Evolutionary conservation across 2,329 filamentous ascomycete species (phyloP).

Genomic region (Penicillium sp.): DNA sequence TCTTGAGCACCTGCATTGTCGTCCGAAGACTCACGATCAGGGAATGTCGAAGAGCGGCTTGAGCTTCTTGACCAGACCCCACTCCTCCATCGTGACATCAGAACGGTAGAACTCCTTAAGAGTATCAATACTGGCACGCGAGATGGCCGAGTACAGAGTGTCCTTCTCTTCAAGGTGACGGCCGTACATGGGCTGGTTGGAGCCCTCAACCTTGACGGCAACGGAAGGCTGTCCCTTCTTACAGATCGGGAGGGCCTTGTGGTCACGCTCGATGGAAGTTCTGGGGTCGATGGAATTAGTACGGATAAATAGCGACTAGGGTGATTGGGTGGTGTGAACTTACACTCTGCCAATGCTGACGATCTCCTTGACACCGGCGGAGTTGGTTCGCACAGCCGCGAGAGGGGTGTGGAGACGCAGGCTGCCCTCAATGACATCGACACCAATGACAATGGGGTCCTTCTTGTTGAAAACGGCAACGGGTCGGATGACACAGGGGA

Average conservation of each 20-base stretch:
- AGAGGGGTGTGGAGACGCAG: conserved; percentile 88
- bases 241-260: conserved; percentile 89
- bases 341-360: conserved; percentile 90
- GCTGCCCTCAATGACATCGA: conserved; percentile 91
- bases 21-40: conserved; percentile 45
- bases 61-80: conserved; percentile 90
- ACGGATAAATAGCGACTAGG: not conserved
- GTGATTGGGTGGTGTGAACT: conserved; percentile 47
- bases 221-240: conserved; percentile 98
- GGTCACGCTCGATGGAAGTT: conserved; percentile 95
- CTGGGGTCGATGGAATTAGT: conserved; percentile 53
- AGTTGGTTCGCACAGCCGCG: conserved; percentile 80
- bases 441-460: conserved; percentile 88
- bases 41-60: conserved; percentile 92
- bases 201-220: conserved; percentile 94
- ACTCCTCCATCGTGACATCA: conserved; percentile 90
- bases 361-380: conserved; percentile 80
- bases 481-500: conserved; percentile 88
- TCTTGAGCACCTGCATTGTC: conserved; percentile 3
- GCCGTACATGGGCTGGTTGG: conserved; percentile 90
- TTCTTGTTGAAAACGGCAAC: conserved; percentile 99
- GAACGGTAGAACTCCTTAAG: conserved; percentile 93
- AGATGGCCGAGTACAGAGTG: conserved; percentile 83
- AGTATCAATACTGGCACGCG: conserved; percentile 85
- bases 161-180: conserved; percentile 94